Evolutionary conservation across 768 basidiomycete genomes (phyloP), one percentile per base, ranked within the genome.

Genomic region (Mycena maculata): DNA sequence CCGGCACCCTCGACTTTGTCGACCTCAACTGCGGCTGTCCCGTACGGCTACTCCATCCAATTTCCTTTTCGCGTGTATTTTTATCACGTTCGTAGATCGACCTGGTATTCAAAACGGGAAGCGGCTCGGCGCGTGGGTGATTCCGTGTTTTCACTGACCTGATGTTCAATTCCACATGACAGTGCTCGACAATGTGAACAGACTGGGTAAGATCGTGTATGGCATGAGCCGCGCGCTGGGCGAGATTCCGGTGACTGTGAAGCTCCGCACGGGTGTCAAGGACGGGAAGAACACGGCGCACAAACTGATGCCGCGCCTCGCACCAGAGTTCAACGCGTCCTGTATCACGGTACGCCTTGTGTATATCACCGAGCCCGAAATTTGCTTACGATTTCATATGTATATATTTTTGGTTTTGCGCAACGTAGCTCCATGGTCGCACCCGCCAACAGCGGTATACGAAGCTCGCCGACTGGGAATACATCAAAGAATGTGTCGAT

Each of bases 1-100:
- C 83, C 1, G 82, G 84, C 15, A 84, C 85, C 22, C 79, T 98
- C 23, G 95, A 98, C 74, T 98, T 98, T 72, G 93, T 96, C 1
- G 96, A 99, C 74, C 80, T 99, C 69, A 99, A 99, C 74, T 94
- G 94, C 77, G 96, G 96, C 9, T 99, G 98, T 78, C 98, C 98
- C 4, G 66, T 67, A 16, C 27, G 50, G 18, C 22, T 33, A 18
- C 20, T 36, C 1, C 38, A 1, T 4, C 3, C 6, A 18, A 25
- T 15, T 6, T 20, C 15, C 16, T 31, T 33, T n/a, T 10, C 1
- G 22, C 13, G 18, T 12, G 18, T 33, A 16, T 50, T 27, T 33
- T 39, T 25, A 27, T 12, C 6, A 36, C 1, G 20, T 10, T 3
- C 12, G 1, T 22, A 67, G 67, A 99, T 99, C 71, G 98, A 99